These are phyloP conservation scores for Colletotrichum godetiae DNA, from an alignment of 2,329 filamentous ascomycete species.

Conservation along the genomic window DNA sequence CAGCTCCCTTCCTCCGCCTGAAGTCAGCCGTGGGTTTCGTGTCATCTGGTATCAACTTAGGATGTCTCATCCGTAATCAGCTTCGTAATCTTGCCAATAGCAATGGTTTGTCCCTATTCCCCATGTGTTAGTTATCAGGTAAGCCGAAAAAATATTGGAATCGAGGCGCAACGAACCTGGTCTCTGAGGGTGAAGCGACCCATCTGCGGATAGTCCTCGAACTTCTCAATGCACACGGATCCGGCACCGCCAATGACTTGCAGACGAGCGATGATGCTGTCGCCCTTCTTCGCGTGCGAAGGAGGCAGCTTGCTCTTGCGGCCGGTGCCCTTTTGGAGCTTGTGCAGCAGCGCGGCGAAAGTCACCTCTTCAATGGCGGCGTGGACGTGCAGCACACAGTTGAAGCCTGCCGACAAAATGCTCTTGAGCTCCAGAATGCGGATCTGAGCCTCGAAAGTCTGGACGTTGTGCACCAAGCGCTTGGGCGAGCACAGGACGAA, in stretches of 20 bases:
- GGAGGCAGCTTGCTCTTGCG: constrained; percentile 94
- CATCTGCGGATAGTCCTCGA: constrained; percentile 95
- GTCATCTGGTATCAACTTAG: constrained; percentile 38
- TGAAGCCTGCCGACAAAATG: constrained; percentile 94
- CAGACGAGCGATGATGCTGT: constrained; percentile 91
- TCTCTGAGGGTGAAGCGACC: constrained; percentile 91
- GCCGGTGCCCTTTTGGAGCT: constrained; percentile 92
- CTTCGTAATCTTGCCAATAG: constrained; percentile 99
- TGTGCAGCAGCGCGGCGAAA: constrained; percentile 88
- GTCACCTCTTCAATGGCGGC: constrained; percentile 98
- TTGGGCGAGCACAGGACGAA: constrained; percentile 97
- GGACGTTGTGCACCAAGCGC: constrained; percentile 90
- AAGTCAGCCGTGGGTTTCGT: constrained; percentile 1
- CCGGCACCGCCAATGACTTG: constrained; percentile 88
- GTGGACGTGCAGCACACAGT: constrained; percentile 97
- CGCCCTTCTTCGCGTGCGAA: constrained; percentile 84
- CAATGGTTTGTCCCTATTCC: constrained; percentile 93
- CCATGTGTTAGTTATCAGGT: constrained; percentile 35
- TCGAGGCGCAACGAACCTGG: constrained; percentile 67
- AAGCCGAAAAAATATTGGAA: constrained; percentile 2
- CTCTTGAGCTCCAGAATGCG: constrained; percentile 93
- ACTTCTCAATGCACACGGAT: constrained; percentile 90
- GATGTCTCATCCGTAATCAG: constrained; percentile 63
- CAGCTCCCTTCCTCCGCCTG: neutral
- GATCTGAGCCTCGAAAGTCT: constrained; percentile 94